Base-by-base conservation (phyloP, 495 filamentous ascomycete genomes). In the Venustampulla echinocandica region DNA sequence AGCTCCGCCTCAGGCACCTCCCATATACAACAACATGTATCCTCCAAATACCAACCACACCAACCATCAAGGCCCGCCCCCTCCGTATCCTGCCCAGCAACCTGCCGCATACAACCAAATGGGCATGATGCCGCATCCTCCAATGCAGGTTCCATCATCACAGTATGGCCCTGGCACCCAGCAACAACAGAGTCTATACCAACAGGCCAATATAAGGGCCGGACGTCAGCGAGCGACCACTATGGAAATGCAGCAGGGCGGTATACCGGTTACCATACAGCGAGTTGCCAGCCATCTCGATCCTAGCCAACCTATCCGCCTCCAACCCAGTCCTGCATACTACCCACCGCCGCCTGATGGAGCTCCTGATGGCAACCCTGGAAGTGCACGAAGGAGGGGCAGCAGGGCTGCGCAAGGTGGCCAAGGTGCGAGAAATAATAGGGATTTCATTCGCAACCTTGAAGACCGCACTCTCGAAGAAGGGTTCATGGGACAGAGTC, bases 251-350 rank as follows among this genome's bases (percentile, higher is more conserved):
- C 85, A 93, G 56, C 82, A 85, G 58, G 84, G 82, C 45, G 90
- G 92, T 5, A 90, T 99, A 44, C 93, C 93, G 0, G 77, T 86
- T 9, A 81, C 89, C 0, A 89, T 99, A 43, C 93, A 99, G 60
- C 71, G 93, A 47, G 92, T 97, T n/a, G 90, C 90, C 10, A 94
- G 87, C 59, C 92, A 96, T 62, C 80, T 99, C 40, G 90, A 99
- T 60, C 93, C 93, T 4, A 96, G 78, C 47, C 86, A 89, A 25
- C 93, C 93, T 0, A 97, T 99, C 58, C 75, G 93, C 35, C 64
- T 95, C 30, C 93, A 99, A 60, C 93, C 93, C 4, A 95, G 88
- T 48, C 93, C 93, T 1, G 93, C 93, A 6, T 99, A 99, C 63
- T 97, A 96, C 55, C 93, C 92, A 13, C 92, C 92, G 7, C 90